Evolutionary conservation across 108 stramenopile genomes (phyloP).

Genomic region (Pseudonitzschia pungens): DNA sequence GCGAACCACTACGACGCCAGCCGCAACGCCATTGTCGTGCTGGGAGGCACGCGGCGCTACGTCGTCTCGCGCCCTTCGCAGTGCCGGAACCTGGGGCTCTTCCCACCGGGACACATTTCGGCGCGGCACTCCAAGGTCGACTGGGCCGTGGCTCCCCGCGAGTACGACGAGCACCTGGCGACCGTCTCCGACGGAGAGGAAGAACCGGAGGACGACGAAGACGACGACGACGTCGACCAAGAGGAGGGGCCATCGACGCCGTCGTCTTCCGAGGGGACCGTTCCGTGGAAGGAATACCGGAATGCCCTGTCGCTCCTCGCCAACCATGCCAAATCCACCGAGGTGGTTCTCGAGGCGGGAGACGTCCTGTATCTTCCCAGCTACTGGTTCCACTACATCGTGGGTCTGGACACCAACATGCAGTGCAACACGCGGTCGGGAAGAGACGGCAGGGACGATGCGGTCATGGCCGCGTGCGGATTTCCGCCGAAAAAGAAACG

Average conservation of each 20-base stretch:
- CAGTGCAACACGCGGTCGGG: constrained; percentile 91
- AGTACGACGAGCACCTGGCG: neutral
- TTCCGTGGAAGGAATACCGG: constrained; percentile 4
- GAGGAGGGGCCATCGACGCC: neutral
- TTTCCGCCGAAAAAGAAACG: constrained; percentile 7
- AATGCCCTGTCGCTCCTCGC: constrained; percentile 13
- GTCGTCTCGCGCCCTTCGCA: constrained; percentile 83
- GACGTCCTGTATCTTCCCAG: constrained; percentile 90
- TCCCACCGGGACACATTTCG: constrained; percentile 73
- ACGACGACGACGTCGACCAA: neutral
- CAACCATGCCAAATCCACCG: constrained; percentile 39
- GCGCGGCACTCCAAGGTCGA: constrained; percentile 82
- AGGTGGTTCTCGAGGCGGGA: constrained; percentile 86
- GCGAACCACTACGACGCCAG: constrained; percentile 92
- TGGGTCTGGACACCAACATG: constrained; percentile 77
- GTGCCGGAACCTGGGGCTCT: constrained; percentile 75
- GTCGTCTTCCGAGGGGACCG: neutral
- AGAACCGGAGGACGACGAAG: too few species aligned
- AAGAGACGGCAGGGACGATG: constrained; percentile 1
- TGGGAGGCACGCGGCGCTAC: constrained; percentile 85
- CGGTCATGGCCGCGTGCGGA: constrained; percentile 1
- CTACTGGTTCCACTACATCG: constrained; percentile 90
- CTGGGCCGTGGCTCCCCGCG: constrained; percentile 51
- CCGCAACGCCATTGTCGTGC: constrained; percentile 81
- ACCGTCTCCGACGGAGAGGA: too few species aligned